A percentile compares a stretch with the other conserved stretches of the same genome.
Evolutionary conservation across 2,329 filamentous ascomycete species (phyloP).

Genomic region (Phaeosphaeria sp.): DNA sequence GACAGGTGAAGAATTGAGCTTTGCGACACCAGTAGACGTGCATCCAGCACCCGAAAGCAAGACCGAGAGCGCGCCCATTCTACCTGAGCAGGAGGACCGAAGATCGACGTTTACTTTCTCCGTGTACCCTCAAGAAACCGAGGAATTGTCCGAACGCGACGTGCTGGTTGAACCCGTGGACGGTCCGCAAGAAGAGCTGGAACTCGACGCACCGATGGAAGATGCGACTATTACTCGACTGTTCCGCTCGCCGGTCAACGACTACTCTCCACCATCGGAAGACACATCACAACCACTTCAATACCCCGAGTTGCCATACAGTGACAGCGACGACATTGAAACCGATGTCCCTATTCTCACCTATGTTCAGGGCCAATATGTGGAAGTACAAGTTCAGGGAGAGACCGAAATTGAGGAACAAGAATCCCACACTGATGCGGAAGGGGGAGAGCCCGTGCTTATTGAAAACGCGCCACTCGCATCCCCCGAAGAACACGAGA

Average conservation of each 20-base stretch:
- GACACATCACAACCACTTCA: not conserved
- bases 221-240: conserved; percentile 27
- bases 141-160: conserved; percentile 1
- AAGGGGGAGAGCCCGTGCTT: not conserved
- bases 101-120: conserved; percentile 26
- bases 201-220: conserved; percentile 9
- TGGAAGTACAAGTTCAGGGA: not conserved
- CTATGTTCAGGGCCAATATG: not conserved
- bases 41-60: conserved; percentile 5
- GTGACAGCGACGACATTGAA: not conserved
- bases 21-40: conserved; percentile 15
- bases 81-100: conserved; percentile 8
- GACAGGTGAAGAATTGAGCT: conserved; percentile 15
- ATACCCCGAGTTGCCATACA: conserved; percentile 24
- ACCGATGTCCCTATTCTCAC: not conserved
- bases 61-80: not conserved
- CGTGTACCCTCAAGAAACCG: conserved; percentile 14
- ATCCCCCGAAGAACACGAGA: not conserved
- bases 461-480: not conserved
- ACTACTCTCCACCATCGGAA: not conserved
- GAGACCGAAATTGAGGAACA: not conserved
- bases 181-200: not conserved
- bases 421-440: not conserved
- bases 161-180: not conserved
- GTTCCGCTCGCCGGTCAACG: conserved; percentile 32